phyloP scores from a whole-genome alignment of 192 early-diverging fungal species.

The Backusella australiensis region DNA sequence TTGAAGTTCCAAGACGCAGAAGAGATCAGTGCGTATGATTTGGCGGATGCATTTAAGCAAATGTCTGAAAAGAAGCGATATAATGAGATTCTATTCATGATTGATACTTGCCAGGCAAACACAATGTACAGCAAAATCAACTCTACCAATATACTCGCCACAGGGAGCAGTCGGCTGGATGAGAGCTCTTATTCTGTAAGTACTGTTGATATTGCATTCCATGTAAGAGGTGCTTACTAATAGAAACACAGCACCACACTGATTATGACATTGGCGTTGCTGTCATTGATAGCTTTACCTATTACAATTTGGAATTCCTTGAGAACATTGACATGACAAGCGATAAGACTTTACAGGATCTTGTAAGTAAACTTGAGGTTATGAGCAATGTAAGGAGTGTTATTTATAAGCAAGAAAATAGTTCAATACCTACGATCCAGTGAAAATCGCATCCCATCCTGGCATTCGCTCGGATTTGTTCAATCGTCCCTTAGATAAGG shows the following conservation, averaged over 20 bases:
- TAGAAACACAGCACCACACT: slow-evolving; percentile 62
- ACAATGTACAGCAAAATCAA: slow-evolving; percentile 94
- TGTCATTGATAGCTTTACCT: slow-evolving; percentile 97
- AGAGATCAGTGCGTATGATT: slow-evolving; percentile 93
- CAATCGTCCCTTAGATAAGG: slow-evolving; percentile 70
- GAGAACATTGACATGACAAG: slow-evolving; percentile 83
- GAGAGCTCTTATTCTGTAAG: slow-evolving; percentile 91
- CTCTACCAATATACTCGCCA: slow-evolving; percentile 91
- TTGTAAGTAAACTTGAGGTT: slow-evolving; percentile 46
- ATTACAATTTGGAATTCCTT: slow-evolving; percentile 91
- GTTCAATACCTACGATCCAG: slow-evolving; percentile 81
- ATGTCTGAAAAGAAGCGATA: slow-evolving; percentile 97
- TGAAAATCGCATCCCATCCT: slow-evolving; percentile 76
- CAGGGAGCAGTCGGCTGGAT: slow-evolving; percentile 80
- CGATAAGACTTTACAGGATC: slow-evolving; percentile 65
- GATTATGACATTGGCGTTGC: slow-evolving; percentile 95
- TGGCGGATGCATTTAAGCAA: slow-evolving; percentile 96
- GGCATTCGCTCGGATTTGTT: slow-evolving; percentile 87
- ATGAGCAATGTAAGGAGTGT: no score
- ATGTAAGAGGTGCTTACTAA: not conserved
- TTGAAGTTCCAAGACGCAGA: slow-evolving; percentile 99
- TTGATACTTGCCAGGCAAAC: slow-evolving; percentile 98
- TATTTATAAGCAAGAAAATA: slow-evolving; percentile 19
- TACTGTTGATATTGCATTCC: not conserved
- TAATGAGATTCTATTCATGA: slow-evolving; percentile 98